These are phyloP conservation scores for Boechera stricta DNA, from an alignment of 345 rosid genomes.

Conservation along the genomic window DNA sequence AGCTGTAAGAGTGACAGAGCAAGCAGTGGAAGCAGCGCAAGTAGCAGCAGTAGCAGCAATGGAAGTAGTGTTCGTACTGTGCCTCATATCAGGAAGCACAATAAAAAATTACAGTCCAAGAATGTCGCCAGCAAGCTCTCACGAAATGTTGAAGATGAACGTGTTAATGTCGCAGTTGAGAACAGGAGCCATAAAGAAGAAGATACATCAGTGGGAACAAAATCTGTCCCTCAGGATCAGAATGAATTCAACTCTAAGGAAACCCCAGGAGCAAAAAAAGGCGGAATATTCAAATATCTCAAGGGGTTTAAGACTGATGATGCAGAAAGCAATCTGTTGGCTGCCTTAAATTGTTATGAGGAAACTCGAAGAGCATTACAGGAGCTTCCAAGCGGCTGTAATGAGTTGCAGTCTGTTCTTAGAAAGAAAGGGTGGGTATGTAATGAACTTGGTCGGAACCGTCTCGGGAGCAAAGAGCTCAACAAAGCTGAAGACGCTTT, in stretches of 20 bases:
- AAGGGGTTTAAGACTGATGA: constrained; percentile 53
- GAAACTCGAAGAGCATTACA: constrained; percentile 75
- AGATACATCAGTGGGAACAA: constrained; percentile 34
- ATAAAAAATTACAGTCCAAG: constrained; percentile 57
- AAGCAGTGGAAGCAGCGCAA: constrained; percentile 93
- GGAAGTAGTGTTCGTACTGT: constrained; percentile 50
- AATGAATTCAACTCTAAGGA: constrained; percentile 45
- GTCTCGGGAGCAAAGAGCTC: constrained; percentile 71
- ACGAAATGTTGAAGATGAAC: constrained; percentile 49
- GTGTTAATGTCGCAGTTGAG: constrained; percentile 41
- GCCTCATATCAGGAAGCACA: constrained; percentile 63
- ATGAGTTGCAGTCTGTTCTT: constrained; percentile 62
- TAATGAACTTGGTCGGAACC: constrained; percentile 87
- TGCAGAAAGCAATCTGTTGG: constrained; percentile 66
- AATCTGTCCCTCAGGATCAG: constrained; percentile 39
- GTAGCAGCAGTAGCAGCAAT: constrained; percentile 73
- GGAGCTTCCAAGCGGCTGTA: constrained; percentile 58
- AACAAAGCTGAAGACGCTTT: constrained; percentile 79
- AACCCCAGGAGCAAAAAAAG: constrained; percentile 49
- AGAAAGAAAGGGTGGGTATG: constrained; percentile 93
- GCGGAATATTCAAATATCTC: constrained; percentile 88
- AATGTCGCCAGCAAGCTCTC: constrained; percentile 36
- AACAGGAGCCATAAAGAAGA: constrained; percentile 36
- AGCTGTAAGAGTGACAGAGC: constrained; percentile 93
- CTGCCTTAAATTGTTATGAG: constrained; percentile 73